Conservation (phyloP, 768 basidiomycete genomes). For the Amanita pseudoporphyria region DNA sequence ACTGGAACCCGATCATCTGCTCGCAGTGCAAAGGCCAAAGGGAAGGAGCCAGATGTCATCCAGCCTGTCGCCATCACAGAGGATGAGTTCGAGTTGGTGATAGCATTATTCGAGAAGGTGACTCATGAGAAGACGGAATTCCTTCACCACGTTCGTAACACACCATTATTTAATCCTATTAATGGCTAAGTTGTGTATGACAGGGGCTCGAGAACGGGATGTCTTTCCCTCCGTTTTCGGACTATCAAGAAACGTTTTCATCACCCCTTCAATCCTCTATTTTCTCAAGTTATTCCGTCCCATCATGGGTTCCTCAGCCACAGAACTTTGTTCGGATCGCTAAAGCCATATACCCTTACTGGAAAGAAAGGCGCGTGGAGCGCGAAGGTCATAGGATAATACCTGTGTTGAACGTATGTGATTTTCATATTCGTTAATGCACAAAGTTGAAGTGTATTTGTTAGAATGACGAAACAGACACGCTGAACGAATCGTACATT, state of each 20-base stretch:
- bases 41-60: slow-evolving; percentile 68
- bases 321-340: slow-evolving; percentile 58
- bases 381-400: slow-evolving; percentile 80
- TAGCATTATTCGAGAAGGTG: slow-evolving; percentile 88
- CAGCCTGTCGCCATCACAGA: slow-evolving; percentile 67
- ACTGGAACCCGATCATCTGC: slow-evolving; percentile 47
- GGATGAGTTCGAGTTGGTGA: slow-evolving; percentile 91
- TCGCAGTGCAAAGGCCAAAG: slow-evolving; percentile 70
- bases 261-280: slow-evolving; percentile 45
- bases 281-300: slow-evolving; percentile 62
- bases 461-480: slow-evolving; percentile 84
- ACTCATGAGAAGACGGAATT: slow-evolving; percentile 87
- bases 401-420: slow-evolving; percentile 75
- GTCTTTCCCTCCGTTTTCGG: slow-evolving; percentile 61
- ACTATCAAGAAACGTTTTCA: slow-evolving; percentile 64
- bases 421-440: background rate
- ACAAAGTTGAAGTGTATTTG: slow-evolving; percentile 5
- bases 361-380: slow-evolving; percentile 77
- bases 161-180: background rate
- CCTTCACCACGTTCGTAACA: slow-evolving; percentile 70
- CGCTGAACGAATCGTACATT: slow-evolving; percentile 86
- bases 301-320: slow-evolving; percentile 60
- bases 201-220: slow-evolving; percentile 59
- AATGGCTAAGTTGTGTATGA: slow-evolving; percentile 1
- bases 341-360: slow-evolving; percentile 74